Percentiles rank a stretch among this genome's conserved stretches.
These are phyloP conservation scores for Starmerella ratchasimensis DNA, from an alignment of 805 yeast genomes.

Conservation along the genomic window DNA sequence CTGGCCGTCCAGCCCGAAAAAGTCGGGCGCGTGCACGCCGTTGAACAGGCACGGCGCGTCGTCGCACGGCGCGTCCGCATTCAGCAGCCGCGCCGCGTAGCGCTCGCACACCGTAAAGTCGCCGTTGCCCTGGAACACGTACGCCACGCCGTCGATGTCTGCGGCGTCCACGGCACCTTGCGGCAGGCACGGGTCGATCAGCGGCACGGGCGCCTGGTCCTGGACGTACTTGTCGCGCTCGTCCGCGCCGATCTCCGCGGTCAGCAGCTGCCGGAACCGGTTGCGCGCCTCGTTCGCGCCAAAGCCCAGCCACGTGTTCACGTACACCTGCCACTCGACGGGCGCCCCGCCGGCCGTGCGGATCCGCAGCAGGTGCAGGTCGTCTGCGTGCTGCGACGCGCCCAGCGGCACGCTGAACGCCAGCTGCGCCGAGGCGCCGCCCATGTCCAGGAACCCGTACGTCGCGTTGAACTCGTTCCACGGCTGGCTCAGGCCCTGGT, in stretches of 20 bases:
- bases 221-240: conserved; percentile 5
- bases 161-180: conserved; percentile 30
- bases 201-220: conserved; percentile 13
- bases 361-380: conserved; percentile 50
- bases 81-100: conserved; percentile 47
- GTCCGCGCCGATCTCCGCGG: conserved; percentile 5
- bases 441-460: conserved; percentile 96
- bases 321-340: conserved; percentile 76
- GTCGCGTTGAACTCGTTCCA: conserved; percentile 27
- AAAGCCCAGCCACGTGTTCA: conserved; percentile 93
- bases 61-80: conserved; percentile 67
- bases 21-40: conserved; percentile 86
- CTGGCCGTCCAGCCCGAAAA: conserved; percentile 65
- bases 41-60: conserved; percentile 87
- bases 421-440: conserved; percentile 94
- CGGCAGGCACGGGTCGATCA: conserved; percentile 75
- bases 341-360: conserved; percentile 56
- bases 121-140: conserved; percentile 57
- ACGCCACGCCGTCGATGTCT: conserved; percentile 5
- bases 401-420: conserved; percentile 65
- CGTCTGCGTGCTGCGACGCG: conserved; percentile 41
- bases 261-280: conserved; percentile 44
- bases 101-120: conserved; percentile 57
- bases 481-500: conserved; percentile 31
- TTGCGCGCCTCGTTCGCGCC: conserved; percentile 90